Conservation (phyloP, 2,329 filamentous ascomycete species). For the Neonectria magnoliae region DNA sequence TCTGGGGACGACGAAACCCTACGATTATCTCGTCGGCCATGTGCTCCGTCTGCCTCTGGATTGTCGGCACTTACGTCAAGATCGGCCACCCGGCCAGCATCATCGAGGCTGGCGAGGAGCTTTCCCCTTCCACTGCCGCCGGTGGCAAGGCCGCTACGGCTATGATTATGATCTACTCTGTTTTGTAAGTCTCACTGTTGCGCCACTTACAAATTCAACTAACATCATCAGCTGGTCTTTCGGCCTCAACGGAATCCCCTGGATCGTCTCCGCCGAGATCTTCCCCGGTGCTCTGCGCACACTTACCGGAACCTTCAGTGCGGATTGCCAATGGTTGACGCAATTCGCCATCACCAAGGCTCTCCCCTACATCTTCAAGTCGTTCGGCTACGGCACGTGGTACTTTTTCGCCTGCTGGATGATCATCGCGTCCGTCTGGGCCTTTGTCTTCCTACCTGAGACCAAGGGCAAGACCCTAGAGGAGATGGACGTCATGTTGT, state of each 20-base stretch:
- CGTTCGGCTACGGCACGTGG: conserved; percentile 61
- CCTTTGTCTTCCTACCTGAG: conserved; percentile 63
- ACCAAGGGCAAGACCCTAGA: conserved; percentile 65
- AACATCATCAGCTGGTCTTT: conserved; percentile 50
- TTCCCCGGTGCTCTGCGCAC: conserved; percentile 56
- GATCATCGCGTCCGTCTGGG: conserved; percentile 58
- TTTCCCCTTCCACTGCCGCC: conserved; percentile 53
- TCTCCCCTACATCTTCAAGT: conserved; percentile 56
- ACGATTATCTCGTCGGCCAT: conserved; percentile 59
- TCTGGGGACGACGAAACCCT: conserved; percentile 52
- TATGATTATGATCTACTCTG: conserved; percentile 64
- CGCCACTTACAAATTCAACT: neutral
- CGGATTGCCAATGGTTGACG: conserved; percentile 54
- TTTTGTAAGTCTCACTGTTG: conserved; percentile 53
- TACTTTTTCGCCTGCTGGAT: conserved; percentile 67
- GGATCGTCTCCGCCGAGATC: conserved; percentile 57
- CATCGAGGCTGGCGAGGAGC: conserved; percentile 54
- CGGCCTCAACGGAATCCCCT: conserved; percentile 57
- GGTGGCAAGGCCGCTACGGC: conserved; percentile 64
- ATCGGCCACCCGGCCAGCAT: conserved; percentile 58
- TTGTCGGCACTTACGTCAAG: conserved; percentile 64
- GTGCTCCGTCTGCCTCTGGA: conserved; percentile 60
- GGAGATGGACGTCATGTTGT: conserved; percentile 58
- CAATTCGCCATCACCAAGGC: conserved; percentile 57
- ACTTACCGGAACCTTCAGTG: conserved; percentile 53